Evolutionary conservation across 352 stramenopile genomes (phyloP), one percentile per base, ranked within the genome.

Genomic region (Globisporangium cederbergense): DNA sequence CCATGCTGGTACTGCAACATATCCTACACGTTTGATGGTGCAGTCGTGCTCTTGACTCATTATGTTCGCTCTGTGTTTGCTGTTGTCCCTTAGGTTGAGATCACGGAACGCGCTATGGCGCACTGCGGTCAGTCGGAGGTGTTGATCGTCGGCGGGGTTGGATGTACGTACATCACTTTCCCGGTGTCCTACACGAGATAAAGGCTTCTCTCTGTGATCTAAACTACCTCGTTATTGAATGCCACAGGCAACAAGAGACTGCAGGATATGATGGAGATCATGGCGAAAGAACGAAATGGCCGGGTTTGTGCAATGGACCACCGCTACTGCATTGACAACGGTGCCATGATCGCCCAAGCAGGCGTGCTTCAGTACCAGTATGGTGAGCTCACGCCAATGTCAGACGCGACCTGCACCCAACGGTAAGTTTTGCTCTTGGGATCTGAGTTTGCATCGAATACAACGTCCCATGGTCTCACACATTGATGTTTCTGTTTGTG

Each of bases 311-410:
- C 91, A 9, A 99, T 99, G 97, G 98, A 99, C 78, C 91, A 99
- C 53, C 90, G 93, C 62, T 99, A 99, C 85, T 99, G 97, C 70
- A 99, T 99, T 68, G 98, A 99, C 80, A 99, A 99, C 75, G 98
- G 98, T 8, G 97, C 97, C 7, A 99, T 99, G 98, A 99, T 99
- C 74, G 97, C 98, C 28, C 97, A 99, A 79, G 98, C 98, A 18
- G 98, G 98, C 22, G 97, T 99, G 16, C 91, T 99, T 51, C 87
- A 98, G 58, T 98, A 98, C 65, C 95, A 99, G 74, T 97, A 98
- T 75, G 96, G 97, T 43, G 78, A 89, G 14, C 81, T 75, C 5
- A 98, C 96, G 6, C 70, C 86, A 3, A 61, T 99, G 30, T 67
- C 92, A 22, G 97, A 99, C 4, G 96, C 89, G 49, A 92, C 85